These are phyloP conservation scores for Noccaea bulbosa DNA, from an alignment of 345 rosid species.

Conservation along the genomic window DNA sequence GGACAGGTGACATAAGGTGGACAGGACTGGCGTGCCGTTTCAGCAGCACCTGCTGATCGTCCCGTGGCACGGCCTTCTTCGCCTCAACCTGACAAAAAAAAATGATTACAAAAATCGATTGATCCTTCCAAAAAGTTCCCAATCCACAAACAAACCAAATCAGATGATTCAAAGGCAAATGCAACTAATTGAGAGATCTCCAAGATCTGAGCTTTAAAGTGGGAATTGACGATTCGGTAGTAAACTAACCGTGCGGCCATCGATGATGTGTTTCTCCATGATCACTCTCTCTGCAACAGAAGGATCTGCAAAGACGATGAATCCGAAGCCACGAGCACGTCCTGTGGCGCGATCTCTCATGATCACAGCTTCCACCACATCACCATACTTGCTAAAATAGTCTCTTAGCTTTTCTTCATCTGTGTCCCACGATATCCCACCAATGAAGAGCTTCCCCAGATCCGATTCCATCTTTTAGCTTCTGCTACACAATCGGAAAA, in stretches of 20 bases:
- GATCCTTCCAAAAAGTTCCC: not conserved
- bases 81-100: slow-evolving; percentile 74
- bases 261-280: slow-evolving; percentile 88
- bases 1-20: slow-evolving; percentile 45
- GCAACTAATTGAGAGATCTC: not conserved
- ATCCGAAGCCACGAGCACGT: slow-evolving; percentile 98
- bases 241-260: slow-evolving; percentile 81
- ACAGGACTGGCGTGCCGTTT: slow-evolving; percentile 54
- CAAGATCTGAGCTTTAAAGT: slow-evolving; percentile 17
- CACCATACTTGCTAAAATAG: slow-evolving; percentile 82
- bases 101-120: not conserved
- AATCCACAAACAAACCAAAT: not conserved
- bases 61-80: slow-evolving; percentile 90
- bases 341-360: slow-evolving; percentile 97
- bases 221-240: not conserved
- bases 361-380: slow-evolving; percentile 91
- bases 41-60: slow-evolving; percentile 70
- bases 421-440: slow-evolving; percentile 99
- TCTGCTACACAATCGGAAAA: not conserved
- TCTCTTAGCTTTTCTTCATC: slow-evolving; percentile 89
- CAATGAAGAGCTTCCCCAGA: slow-evolving; percentile 98
- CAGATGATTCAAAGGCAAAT: slow-evolving; percentile 13
- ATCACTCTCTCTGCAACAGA: slow-evolving; percentile 85
- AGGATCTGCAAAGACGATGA: slow-evolving; percentile 86
- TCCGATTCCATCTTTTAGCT: slow-evolving; percentile 74